Percentiles rank a stretch among this genome's conserved stretches.
Conservation (phyloP, 495 filamentous ascomycete genomes). For the Podospora conica region DNA sequence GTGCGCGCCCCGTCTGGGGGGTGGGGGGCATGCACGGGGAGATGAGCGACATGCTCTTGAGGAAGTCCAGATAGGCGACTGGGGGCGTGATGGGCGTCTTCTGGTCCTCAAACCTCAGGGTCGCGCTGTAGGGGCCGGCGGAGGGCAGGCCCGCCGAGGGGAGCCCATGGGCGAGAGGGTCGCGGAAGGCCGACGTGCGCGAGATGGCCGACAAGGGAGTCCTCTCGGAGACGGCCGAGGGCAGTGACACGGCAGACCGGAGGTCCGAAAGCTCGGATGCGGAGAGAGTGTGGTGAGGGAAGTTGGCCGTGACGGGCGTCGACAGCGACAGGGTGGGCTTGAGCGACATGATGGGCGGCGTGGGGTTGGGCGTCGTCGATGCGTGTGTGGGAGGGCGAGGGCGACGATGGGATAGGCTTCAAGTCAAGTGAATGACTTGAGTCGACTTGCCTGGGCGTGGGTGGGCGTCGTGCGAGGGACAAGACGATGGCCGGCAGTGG, state of each 20-base stretch:
- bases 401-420: constrained; percentile 11
- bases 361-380: constrained; percentile 11
- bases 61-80: constrained; percentile 83
- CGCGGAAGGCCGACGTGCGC: constrained; percentile 28
- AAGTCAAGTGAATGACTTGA: constrained; percentile 42
- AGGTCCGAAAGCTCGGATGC: constrained; percentile 37
- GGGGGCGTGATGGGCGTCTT: constrained; percentile 91
- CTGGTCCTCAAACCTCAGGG: constrained; percentile 30
- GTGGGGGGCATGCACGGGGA: constrained; percentile 54
- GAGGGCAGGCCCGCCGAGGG: constrained; percentile 33
- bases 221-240: constrained; percentile 27
- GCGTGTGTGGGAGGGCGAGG: constrained; percentile 10
- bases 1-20: constrained; percentile 34
- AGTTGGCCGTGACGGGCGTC: constrained; percentile 69
- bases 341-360: constrained; percentile 45
- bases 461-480: constrained; percentile 10
- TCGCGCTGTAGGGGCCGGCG: constrained; percentile 28
- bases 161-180: constrained; percentile 26
- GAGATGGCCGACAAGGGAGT: constrained; percentile 31
- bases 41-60: constrained; percentile 58
- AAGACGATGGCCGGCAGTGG: constrained; percentile 33
- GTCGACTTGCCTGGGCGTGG: constrained; percentile 31
- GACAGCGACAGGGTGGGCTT: constrained; percentile 66
- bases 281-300: constrained; percentile 68
- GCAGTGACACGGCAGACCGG: constrained; percentile 42